Percentiles rank a stretch among this genome's conserved stretches.
These are phyloP conservation scores for Mortierella sp. DNA, from an alignment of 371 early-diverging fungal species.

Conservation along the genomic window DNA sequence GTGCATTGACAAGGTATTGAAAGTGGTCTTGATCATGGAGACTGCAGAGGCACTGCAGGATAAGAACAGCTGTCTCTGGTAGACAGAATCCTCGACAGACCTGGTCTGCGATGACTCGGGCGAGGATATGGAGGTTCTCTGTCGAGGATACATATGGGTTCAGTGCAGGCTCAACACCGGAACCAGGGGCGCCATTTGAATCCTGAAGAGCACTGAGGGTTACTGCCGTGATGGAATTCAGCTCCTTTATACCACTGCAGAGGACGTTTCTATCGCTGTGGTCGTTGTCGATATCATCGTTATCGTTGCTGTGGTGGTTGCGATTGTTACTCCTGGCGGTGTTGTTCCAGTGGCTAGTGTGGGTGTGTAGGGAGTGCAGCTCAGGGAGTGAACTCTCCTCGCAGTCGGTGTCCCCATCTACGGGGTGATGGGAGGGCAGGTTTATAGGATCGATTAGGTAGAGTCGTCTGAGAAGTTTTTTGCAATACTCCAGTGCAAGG, in stretches of 20 bases:
- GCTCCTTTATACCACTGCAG: too few relatives aligned
- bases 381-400: background rate
- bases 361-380: background rate
- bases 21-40: conserved; percentile 32
- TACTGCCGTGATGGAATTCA: too few relatives aligned
- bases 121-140: conserved; percentile 26
- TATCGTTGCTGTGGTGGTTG: background rate
- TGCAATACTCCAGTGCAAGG: conserved; percentile 8
- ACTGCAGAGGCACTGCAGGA: conserved; percentile 34
- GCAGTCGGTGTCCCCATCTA: background rate
- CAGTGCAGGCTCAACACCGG: background rate
- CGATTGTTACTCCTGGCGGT: background rate
- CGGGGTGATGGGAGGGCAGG: background rate
- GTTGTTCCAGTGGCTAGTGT: background rate
- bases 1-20: conserved; percentile 19
- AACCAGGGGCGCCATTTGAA: background rate
- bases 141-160: conserved; percentile 22
- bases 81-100: conserved; percentile 34
- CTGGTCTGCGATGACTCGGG: conserved; percentile 41
- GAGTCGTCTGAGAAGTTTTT: conserved; percentile 33
- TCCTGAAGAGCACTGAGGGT: background rate
- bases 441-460: conserved; percentile 17
- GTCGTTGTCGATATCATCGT: background rate
- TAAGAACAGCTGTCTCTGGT: conserved; percentile 32
- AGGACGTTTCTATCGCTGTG: background rate